Evolutionary conservation across 208 protist species (phyloP), one percentile per base, ranked within the genome.

Genomic region (Wallacemonas sp.): DNA sequence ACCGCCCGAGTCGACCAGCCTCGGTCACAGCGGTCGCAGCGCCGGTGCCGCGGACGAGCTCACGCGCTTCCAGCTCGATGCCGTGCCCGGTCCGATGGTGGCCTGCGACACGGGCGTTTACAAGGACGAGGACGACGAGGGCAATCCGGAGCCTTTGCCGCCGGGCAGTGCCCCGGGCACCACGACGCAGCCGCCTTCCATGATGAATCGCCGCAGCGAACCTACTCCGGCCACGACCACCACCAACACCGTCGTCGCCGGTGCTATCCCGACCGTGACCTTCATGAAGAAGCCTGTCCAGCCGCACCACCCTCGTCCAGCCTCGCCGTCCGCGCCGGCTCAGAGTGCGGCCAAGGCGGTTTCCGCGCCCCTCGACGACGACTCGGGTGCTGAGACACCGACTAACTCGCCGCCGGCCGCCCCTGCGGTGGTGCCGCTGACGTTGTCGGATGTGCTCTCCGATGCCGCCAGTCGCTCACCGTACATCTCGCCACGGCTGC

Each of bases 401-500:
- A 42, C 52, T 2, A 42, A 18, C 52, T 59, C 52, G 11, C 52
- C 36, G 7, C 36, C 36, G 14, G 10, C 36, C n/a, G n/a, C n/a
- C n/a, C n/a, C n/a, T 31, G 48, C 48, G 22, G 48, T 55, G 48
- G 48, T 23, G 31, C 52, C 52, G 7, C 52, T 59, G 14, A 59
- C 25, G 26, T 29, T 59, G 29, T 59, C 52, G 3, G 52, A 59
- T 39, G 52, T 59, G 12, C 7, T 59, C 16, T 36, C 32, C 16
- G 29, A 42, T 26, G 26, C 31, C 12, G 32, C 52, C 16, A 29
- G 29, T 4, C 16, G 22, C n/a, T 59, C 52, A 26, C 52, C 52
- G 52, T 59, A 59, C 52, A 59, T 59, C 52, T 59, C 52, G 4
- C 52, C 52, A 3, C 52, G 29, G 10, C 31, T 59, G 49, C 49